Base-by-base conservation (phyloP, 108 stramenopile species). In the Bacterosira constricta region DNA sequence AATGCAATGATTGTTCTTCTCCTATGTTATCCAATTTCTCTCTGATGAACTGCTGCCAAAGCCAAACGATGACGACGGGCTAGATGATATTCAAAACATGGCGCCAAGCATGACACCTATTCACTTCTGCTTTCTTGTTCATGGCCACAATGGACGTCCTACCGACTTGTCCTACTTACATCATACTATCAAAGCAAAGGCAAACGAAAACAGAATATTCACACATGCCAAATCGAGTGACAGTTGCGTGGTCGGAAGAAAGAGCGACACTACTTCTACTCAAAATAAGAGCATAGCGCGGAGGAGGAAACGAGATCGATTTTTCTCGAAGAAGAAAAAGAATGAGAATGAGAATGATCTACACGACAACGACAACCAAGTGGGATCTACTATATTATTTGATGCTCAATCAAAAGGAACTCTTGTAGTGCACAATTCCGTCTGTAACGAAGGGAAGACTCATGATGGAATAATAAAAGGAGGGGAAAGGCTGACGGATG, bases 401-500 rank as follows among this genome's bases (percentile, higher is more conserved):
- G 32, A 59, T 8, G 31, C 23, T n/a, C 23, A 44, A 38, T 32
- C 46, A 18, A 20, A 17, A 4, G 60, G 59, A 1, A 23, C 50
- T 25, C 67, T 91, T 53, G 68, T 91, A 1, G 75, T 94, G 3
- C 86, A 94, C 80, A 87, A 77, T 23, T 83, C 83, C 17, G 56
- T 46, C 26, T 71, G 75, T 46, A 94, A 94, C 58, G 74, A 73
- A 39, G 90, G 87, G 11, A 69, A 46, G 23, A 94, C 92, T 2
- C 51, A 57, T 29, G 92, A 94, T 71, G 92, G 92, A 18, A 79
- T 94, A 34, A 73, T 44, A 1, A 77, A 76, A 7, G 88, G 90
- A 52, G 92, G 92, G 44, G 57, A 47, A 37, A 73, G 92, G 25
- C 11, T 90, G 47, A 83, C 83, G 10, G 38, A 69, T 15, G 92